phyloP scores from a whole-genome alignment of 345 rosid species.

The Aegle marmelos region DNA sequence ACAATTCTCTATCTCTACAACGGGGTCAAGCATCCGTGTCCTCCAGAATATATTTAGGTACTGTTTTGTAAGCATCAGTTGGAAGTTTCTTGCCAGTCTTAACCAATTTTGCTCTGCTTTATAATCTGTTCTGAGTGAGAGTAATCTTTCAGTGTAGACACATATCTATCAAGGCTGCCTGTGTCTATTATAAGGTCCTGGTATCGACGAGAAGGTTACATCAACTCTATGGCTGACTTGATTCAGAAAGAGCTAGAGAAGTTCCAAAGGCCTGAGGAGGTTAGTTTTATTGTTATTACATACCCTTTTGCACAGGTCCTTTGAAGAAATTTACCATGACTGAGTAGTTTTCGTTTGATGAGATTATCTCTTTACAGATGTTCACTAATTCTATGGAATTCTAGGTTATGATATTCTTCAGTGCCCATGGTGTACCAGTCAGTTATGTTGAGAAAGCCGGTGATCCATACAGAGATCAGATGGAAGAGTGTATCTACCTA shows the following conservation, averaged over 20 bases:
- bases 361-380: conserved; percentile 2
- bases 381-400: conserved; percentile 15
- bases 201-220: conserved; percentile 84
- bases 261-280: conserved; percentile 78
- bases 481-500: conserved; percentile 85
- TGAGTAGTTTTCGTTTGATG: not conserved
- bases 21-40: conserved; percentile 89
- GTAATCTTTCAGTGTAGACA: conserved; percentile 62
- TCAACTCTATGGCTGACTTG: conserved; percentile 85
- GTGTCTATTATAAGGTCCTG: conserved; percentile 77
- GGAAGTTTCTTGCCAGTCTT: not conserved
- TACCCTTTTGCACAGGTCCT: not conserved
- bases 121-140: conserved; percentile 13
- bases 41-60: conserved; percentile 71
- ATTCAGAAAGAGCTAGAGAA: conserved; percentile 64
- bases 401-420: conserved; percentile 87
- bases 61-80: not conserved
- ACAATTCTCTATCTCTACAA: conserved; percentile 89
- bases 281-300: conserved; percentile 20
- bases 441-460: conserved; percentile 86
- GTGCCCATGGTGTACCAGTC: conserved; percentile 96
- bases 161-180: conserved; percentile 66
- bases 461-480: conserved; percentile 91
- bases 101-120: not conserved
- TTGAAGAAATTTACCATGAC: not conserved